These are phyloP conservation scores for Tetramitus jugosus DNA, from an alignment of 208 protist genomes.

Conservation along the genomic window DNA sequence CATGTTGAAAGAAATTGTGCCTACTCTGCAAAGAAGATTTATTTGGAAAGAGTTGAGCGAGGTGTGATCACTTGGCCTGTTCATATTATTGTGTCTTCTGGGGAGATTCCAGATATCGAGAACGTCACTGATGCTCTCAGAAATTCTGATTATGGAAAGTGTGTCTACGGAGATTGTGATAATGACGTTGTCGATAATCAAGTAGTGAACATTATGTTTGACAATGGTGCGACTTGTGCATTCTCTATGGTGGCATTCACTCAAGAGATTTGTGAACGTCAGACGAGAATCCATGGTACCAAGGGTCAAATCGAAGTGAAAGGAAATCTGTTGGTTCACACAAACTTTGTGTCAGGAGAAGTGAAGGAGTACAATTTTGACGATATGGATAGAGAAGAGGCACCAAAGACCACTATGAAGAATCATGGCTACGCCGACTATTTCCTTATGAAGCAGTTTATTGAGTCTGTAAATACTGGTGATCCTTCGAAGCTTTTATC, in stretches of 20 bases:
- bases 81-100: neutral
- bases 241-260: slow-evolving; percentile 14
- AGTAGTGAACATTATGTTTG: neutral
- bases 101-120: neutral
- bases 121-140: slow-evolving; percentile 12
- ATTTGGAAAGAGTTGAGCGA: neutral
- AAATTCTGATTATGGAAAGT: neutral
- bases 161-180: slow-evolving; percentile 13
- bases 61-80: neutral
- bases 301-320: neutral
- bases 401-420: neutral
- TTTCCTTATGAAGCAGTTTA: slow-evolving; percentile 8
- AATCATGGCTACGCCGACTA: neutral
- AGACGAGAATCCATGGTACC: neutral
- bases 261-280: slow-evolving; percentile 4
- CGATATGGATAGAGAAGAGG: neutral
- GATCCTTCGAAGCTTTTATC: neutral
- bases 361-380: neutral
- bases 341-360: neutral
- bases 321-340: neutral
- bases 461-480: neutral
- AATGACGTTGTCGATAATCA: slow-evolving; percentile 26
- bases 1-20: neutral
- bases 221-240: neutral
- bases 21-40: slow-evolving; percentile 15